phyloP scores from a whole-genome alignment of 768 basidiomycete genomes.

The Lactarius indigo region DNA sequence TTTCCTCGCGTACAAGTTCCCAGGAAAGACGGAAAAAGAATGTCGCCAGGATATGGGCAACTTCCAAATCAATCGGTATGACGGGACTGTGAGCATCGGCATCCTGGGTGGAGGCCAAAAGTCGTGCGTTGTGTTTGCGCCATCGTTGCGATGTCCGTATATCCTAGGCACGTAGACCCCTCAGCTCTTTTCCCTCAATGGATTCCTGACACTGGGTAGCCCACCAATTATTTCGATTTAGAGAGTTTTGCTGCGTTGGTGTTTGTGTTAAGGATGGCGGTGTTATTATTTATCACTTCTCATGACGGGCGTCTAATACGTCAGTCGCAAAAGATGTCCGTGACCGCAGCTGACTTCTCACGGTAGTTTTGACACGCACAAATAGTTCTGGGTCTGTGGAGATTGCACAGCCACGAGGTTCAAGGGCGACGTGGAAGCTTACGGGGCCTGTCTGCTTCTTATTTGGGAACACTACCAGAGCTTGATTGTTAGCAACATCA shows the following conservation, averaged over 20 bases:
- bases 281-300: constrained; percentile 86
- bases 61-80: constrained; percentile 93
- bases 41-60: constrained; percentile 93
- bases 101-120: constrained; percentile 98
- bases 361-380: constrained; percentile 16
- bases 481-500: constrained; percentile 33
- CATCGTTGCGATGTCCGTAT: constrained; percentile 87
- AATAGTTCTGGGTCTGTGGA: constrained; percentile 88
- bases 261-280: constrained; percentile 77
- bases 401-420: constrained; percentile 78
- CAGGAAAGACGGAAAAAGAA: constrained; percentile 93
- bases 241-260: constrained; percentile 97
- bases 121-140: constrained; percentile 87
- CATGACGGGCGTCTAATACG: constrained; percentile 97
- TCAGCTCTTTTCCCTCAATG: constrained; percentile 7
- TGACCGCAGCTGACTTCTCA: background rate
- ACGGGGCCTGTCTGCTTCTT: constrained; percentile 58
- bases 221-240: constrained; percentile 94
- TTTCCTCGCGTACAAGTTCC: constrained; percentile 88
- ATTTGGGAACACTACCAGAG: constrained; percentile 1
- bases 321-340: constrained; percentile 79
- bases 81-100: constrained; percentile 87
- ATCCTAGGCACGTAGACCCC: constrained; percentile 56
- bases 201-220: constrained; percentile 41
- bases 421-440: constrained; percentile 83